A percentile compares a stretch with the other conserved stretches of the same genome.
Evolutionary conservation across 2,329 filamentous ascomycete species (phyloP).

Genomic region (Iodosphaeria phyllophila): DNA sequence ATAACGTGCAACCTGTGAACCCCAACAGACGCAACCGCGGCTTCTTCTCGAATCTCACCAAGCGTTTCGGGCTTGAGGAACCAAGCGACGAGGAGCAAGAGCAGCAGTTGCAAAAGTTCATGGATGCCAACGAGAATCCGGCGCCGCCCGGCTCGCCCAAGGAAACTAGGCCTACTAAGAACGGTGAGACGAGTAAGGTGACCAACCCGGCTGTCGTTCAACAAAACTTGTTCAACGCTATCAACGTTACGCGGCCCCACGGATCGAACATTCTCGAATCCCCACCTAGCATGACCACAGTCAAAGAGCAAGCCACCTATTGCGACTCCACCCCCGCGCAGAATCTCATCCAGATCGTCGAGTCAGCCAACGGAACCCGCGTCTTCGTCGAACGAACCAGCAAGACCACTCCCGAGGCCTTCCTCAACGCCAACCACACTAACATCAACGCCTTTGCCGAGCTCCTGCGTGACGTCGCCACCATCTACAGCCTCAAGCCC

Average conservation of each 20-base stretch:
- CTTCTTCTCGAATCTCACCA: conserved; percentile 50
- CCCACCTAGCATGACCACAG: conserved; percentile 48
- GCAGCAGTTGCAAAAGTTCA: conserved; percentile 25
- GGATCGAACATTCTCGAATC: conserved; percentile 58
- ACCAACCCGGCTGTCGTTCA: conserved; percentile 43
- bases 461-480: conserved; percentile 49
- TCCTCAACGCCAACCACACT: conserved; percentile 40
- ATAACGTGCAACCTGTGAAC: conserved; percentile 4
- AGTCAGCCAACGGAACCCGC: conserved; percentile 52
- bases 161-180: conserved; percentile 4
- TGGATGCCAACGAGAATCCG: conserved; percentile 13
- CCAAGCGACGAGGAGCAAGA: conserved; percentile 22
- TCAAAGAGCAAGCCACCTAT: conserved; percentile 71
- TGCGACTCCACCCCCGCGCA: conserved; percentile 63
- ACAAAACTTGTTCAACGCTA: conserved; percentile 58
- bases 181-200: conserved; percentile 29
- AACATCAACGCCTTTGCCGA: conserved; percentile 51
- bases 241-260: conserved; percentile 60
- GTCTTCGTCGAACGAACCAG: conserved; percentile 49
- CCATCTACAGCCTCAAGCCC: conserved; percentile 52
- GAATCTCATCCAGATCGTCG: conserved; percentile 52
- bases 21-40: conserved; percentile 28
- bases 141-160: conserved; percentile 7
- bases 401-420: conserved; percentile 26
- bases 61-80: conserved; percentile 47